These are phyloP conservation scores for Teunomyces cretensis DNA, from an alignment of 805 yeast genomes.

Conservation along the genomic window DNA sequence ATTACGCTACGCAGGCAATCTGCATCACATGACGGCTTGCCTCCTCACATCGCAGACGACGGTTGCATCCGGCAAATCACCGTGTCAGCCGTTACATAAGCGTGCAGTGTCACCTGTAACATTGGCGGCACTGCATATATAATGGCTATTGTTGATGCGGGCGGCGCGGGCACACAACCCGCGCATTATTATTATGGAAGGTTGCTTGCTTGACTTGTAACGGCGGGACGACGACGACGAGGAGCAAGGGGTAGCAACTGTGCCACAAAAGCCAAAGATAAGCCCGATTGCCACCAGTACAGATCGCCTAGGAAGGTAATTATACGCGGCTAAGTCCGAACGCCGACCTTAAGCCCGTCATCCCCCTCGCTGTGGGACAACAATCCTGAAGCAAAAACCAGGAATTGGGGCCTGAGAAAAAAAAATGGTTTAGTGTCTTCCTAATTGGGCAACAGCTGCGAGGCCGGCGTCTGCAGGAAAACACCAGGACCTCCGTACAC, in stretches of 20 bases:
- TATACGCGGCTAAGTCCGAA: too few relatives aligned
- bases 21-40: neutral
- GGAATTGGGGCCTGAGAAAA: too few relatives aligned
- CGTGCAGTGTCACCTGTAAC: too few relatives aligned
- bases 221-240: too few relatives aligned
- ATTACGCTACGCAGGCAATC: constrained; percentile 18
- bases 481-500: too few relatives aligned
- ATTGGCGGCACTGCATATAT: too few relatives aligned
- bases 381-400: too few relatives aligned
- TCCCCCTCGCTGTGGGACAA: too few relatives aligned
- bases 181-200: neutral
- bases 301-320: neutral
- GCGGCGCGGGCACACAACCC: neutral
- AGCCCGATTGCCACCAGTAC: neutral
- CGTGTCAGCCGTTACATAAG: neutral
- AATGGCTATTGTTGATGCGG: neutral
- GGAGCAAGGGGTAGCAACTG: neutral
- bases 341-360: too few relatives aligned
- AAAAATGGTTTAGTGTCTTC: too few relatives aligned
- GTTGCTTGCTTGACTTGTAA: neutral
- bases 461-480: too few relatives aligned
- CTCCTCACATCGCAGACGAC: neutral
- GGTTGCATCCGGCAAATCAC: neutral
- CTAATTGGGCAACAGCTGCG: too few relatives aligned
- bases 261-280: neutral